Percentiles rank a stretch among this genome's conserved stretches.
Conservation (phyloP, 371 early-diverging fungal species). For the Batkoa obscura region DNA sequence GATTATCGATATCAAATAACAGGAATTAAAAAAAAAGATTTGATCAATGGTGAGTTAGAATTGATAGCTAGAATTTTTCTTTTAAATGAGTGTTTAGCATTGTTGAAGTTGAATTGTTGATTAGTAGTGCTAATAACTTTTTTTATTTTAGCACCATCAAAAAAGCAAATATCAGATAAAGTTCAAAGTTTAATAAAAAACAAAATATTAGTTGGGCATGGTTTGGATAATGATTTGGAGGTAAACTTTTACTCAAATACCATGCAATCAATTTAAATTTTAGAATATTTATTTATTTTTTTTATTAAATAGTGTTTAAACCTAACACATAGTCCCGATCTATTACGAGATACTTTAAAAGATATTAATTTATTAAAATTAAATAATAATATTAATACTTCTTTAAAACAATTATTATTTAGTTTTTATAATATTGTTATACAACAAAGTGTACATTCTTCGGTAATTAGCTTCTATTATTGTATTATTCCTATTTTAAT, state of each 20-base stretch:
- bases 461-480: conserved; percentile 21
- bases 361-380: no score
- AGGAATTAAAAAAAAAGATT: conserved; percentile 71
- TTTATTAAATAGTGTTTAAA: no score
- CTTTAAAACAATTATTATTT: conserved; percentile 51
- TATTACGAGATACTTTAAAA: no score
- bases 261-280: no score
- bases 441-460: conserved; percentile 76
- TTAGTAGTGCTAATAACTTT: not conserved
- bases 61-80: not conserved
- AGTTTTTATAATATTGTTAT: conserved; percentile 52
- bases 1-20: conserved; percentile 85
- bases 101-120: not conserved
- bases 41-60: conserved; percentile 25
- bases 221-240: conserved; percentile 65
- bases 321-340: no score
- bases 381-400: no score
- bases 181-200: conserved; percentile 64
- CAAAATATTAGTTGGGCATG: conserved; percentile 80
- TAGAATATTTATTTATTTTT: no score
- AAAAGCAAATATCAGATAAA: conserved; percentile 51
- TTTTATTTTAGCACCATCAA: conserved; percentile 17
- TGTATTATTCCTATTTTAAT: not conserved
- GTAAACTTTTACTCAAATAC: conserved; percentile 5
- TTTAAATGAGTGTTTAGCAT: no score